Evolutionary conservation across 257 asterid genomes (phyloP).

Genomic region (Solanum acaule): DNA sequence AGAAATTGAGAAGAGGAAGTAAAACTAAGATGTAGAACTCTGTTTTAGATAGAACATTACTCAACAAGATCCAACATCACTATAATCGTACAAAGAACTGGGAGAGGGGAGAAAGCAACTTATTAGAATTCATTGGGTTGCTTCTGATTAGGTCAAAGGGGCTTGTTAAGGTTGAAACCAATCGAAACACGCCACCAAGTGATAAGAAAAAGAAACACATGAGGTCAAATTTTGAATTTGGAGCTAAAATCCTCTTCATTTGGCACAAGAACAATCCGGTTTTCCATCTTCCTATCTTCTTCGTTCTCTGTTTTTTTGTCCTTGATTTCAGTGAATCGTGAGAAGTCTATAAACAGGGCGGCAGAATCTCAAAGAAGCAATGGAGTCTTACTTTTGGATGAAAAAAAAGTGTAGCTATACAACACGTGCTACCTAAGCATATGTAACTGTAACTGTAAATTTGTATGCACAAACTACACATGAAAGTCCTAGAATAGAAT

Average conservation of each 20-base stretch:
- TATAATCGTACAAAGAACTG: neutral
- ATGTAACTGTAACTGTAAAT: neutral
- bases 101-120: neutral
- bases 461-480: neutral
- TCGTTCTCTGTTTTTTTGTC: neutral
- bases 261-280: neutral
- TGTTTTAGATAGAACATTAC: neutral
- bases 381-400: neutral
- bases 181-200: neutral
- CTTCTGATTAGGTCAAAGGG: neutral
- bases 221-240: neutral
- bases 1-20: neutral
- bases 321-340: neutral
- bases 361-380: neutral
- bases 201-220: neutral
- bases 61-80: neutral
- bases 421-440: neutral
- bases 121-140: neutral
- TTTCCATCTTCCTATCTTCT: neutral
- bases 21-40: neutral
- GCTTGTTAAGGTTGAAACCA: neutral
- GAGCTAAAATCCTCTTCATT: neutral
- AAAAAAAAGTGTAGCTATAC: neutral
- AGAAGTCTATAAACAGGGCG: neutral
- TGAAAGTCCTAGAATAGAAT: neutral